Percentiles rank a stretch among this genome's conserved stretches.
Evolutionary conservation across 2,329 filamentous ascomycete species (phyloP).

Genomic region (Aspergillus phoenicis): DNA sequence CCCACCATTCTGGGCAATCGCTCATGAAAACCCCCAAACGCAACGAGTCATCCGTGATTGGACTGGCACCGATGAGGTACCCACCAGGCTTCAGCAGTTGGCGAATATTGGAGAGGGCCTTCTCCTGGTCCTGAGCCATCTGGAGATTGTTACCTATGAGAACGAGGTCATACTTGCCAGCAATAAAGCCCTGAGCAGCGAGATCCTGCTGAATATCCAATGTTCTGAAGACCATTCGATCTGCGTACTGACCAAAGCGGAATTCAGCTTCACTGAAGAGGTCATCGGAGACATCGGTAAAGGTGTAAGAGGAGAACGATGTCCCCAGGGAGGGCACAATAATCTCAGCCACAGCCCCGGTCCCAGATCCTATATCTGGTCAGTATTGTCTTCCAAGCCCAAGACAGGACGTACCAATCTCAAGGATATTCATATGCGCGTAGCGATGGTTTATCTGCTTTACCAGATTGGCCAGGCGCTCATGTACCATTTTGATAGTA

Average conservation of each 20-base stretch:
- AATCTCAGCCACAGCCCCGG: neutral
- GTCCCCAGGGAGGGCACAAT: neutral
- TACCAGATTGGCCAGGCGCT: neutral
- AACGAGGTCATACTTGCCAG: conserved; percentile 39
- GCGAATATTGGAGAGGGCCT: conserved; percentile 36
- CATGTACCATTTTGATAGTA: neutral
- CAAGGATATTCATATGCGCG: neutral
- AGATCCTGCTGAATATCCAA: conserved; percentile 39
- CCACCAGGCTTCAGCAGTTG: conserved; percentile 34
- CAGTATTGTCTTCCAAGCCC: neutral
- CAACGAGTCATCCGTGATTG: neutral
- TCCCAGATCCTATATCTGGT: neutral
- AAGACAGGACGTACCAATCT: neutral
- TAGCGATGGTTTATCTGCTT: neutral
- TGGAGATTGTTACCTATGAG: conserved; percentile 45
- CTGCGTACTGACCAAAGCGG: neutral
- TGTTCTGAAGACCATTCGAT: neutral
- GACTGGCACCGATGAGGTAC: neutral
- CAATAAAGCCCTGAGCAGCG: conserved; percentile 39
- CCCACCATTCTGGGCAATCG: conserved; percentile 3
- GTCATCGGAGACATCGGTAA: neutral
- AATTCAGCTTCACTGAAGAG: neutral
- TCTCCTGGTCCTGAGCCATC: conserved; percentile 33
- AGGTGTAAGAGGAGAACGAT: neutral
- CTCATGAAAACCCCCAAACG: neutral